These are phyloP conservation scores for Pelargonium australe DNA, from an alignment of 441 rosid species.

Conservation along the genomic window DNA sequence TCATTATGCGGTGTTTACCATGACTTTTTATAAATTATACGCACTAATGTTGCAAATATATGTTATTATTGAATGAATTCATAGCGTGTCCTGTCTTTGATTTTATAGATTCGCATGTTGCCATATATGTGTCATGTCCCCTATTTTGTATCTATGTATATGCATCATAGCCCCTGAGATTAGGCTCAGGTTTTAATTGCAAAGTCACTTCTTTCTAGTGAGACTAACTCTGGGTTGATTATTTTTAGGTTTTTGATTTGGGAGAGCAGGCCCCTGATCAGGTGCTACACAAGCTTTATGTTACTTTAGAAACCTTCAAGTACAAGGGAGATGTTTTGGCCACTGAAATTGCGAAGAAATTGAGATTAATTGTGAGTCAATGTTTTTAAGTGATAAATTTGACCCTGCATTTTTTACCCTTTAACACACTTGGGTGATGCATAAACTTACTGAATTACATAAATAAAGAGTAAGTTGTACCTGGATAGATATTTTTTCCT, in stretches of 20 bases:
- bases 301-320: conserved; percentile 26
- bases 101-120: too few species aligned
- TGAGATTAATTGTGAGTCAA: conserved; percentile 45
- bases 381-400: background rate
- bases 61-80: too few species aligned
- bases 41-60: too few species aligned
- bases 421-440: background rate
- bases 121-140: too few species aligned
- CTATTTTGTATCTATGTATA: too few species aligned
- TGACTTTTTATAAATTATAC: too few species aligned
- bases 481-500: background rate
- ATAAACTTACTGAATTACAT: background rate
- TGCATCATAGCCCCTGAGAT: too few species aligned
- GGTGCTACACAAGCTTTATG: conserved; percentile 35
- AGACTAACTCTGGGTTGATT: background rate
- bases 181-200: too few species aligned
- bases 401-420: background rate
- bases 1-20: too few species aligned
- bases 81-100: too few species aligned
- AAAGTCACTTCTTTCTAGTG: background rate
- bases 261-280: conserved; percentile 33
- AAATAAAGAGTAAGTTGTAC: background rate
- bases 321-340: conserved; percentile 34
- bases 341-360: conserved; percentile 29
- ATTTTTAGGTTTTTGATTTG: conserved; percentile 39